These are phyloP conservation scores for Emergomyces orientalis DNA, from an alignment of 2,329 filamentous ascomycete species.

Conservation along the genomic window DNA sequence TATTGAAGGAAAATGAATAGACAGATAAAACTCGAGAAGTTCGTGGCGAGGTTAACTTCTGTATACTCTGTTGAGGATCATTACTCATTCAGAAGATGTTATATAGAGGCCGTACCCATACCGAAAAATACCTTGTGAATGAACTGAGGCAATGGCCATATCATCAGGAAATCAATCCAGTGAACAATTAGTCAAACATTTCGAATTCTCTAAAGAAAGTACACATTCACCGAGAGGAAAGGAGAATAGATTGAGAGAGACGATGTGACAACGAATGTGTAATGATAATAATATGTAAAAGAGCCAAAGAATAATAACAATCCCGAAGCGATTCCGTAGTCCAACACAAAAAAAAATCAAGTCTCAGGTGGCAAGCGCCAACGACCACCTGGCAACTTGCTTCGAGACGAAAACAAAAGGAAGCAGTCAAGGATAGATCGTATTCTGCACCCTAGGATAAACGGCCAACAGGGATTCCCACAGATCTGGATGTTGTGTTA, in stretches of 20 bases:
- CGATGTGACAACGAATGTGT: background rate
- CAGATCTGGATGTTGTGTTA: conserved; percentile 70
- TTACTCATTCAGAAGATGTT: background rate
- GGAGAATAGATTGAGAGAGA: background rate
- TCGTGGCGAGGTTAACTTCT: background rate
- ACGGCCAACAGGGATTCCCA: conserved; percentile 70
- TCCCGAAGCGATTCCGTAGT: background rate
- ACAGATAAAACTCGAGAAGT: background rate
- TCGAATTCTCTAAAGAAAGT: background rate
- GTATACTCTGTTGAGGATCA: background rate
- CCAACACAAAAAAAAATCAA: background rate
- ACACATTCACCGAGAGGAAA: background rate
- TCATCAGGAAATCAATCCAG: background rate
- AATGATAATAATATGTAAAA: background rate
- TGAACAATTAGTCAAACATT: background rate
- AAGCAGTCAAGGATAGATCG: conserved; percentile 52
- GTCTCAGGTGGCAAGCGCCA: background rate
- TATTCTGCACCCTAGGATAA: conserved; percentile 74
- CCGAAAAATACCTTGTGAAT: too few species aligned
- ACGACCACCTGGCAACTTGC: background rate
- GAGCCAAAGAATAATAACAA: background rate
- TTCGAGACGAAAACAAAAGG: background rate
- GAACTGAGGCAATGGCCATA: background rate
- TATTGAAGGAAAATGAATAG: background rate
- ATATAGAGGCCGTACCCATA: too few species aligned